Conservation (phyloP, 2,329 filamentous ascomycete species). For the Sclerotinia spermophila region DNA sequence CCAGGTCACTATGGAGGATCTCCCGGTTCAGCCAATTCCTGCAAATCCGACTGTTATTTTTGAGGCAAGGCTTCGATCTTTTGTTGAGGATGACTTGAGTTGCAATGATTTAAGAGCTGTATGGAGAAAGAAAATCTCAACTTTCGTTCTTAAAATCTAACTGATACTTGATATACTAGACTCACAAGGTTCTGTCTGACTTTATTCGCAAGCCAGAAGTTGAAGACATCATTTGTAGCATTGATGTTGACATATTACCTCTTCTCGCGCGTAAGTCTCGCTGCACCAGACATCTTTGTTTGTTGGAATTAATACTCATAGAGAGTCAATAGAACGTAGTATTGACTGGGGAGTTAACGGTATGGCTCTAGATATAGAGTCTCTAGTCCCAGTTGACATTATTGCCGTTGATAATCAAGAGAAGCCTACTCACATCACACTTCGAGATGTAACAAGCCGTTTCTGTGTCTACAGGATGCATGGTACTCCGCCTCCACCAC, state of each 20-base stretch:
- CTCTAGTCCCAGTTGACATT: neutral
- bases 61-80: neutral
- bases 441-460: neutral
- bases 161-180: neutral
- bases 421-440: neutral
- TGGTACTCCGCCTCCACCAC: neutral
- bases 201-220: neutral
- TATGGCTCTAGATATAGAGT: neutral
- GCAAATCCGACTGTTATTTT: conserved; percentile 3
- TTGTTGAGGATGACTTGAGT: neutral
- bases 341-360: neutral
- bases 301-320: neutral
- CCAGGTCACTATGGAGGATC: neutral
- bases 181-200: neutral
- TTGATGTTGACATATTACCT: conserved; percentile 3
- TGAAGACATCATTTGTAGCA: neutral
- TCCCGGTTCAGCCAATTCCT: neutral
- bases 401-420: neutral
- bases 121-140: neutral
- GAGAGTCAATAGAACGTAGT: neutral
- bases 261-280: neutral
- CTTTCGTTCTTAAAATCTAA: neutral
- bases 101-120: neutral
- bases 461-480: conserved; percentile 12
- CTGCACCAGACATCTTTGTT: neutral